Base-by-base conservation (phyloP, 768 basidiomycete species). In the Ephemerocybe angulata region DNA sequence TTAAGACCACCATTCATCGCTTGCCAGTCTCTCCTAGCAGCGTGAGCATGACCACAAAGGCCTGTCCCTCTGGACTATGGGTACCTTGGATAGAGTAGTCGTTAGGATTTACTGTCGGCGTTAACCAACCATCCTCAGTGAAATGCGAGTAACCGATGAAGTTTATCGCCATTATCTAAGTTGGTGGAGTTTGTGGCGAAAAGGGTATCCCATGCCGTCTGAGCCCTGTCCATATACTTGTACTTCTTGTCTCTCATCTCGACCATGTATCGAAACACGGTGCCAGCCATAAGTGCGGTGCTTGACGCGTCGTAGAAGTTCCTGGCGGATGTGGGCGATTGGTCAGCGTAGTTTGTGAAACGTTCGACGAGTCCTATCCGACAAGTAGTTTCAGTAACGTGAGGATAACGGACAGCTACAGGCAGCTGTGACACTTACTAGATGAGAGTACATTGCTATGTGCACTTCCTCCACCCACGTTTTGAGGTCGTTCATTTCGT, bases 401-500 rank as follows among this genome's bases (percentile, higher is more conserved):
- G n/a, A n/a, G n/a, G n/a, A n/a, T n/a, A n/a, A n/a, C n/a, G n/a
- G 55, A 42, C 57, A 15, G n/a, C 12, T 11, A 27, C 3, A 31
- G 25, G 40, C 29, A 33, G 46, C 42, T 31, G 43, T 27, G 50
- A 21, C 8, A 73, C 85, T 58, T 50, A 88, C 86, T 6, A 85
- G 71, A 57, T 80, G 61, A 3, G 64, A 57, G 35, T 87, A 92
- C 74, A 91, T 86, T 6, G 74, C 90, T 19, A 62, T 60, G 41
- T 90, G 87, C 52, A 93, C 90, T 65, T 92, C 89, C n/a, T 70
- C 66, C 6, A 84, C 73, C 90, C 91, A 92, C n/a, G 65, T 67
- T 1, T 71, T 71, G 8, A 93, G 74, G 54, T 90, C 82, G 0
- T 66, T 70, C 58, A 83, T 80, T 65, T 90, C 72, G 17, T 63